phyloP scores from a whole-genome alignment of 495 filamentous ascomycete genomes.

The Mytilinidion resinicola region DNA sequence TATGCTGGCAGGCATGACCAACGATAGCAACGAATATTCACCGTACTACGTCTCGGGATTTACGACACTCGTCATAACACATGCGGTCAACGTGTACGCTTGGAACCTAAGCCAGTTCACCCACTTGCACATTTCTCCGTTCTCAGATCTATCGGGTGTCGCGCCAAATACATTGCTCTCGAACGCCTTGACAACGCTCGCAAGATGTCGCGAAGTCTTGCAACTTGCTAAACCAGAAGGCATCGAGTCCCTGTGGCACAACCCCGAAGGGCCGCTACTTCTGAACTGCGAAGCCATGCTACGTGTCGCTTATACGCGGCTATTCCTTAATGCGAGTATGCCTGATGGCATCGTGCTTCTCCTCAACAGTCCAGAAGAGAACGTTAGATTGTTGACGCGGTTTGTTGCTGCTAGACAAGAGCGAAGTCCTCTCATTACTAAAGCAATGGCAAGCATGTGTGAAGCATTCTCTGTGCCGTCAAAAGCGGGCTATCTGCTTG shows the following conservation, averaged over 20 bases:
- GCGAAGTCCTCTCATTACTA: constrained; percentile 3
- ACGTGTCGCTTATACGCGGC: constrained; percentile 10
- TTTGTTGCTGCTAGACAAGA: constrained; percentile 3
- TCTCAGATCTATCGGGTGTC: not conserved
- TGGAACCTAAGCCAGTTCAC: constrained; percentile 9
- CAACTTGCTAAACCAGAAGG: not conserved
- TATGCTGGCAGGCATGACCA: constrained; percentile 1
- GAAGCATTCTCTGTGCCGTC: constrained; percentile 5
- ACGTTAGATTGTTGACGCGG: not conserved
- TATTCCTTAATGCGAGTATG: constrained; percentile 3
- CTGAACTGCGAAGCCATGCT: constrained; percentile 19
- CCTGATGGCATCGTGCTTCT: constrained; percentile 11
- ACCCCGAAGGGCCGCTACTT: constrained; percentile 11
- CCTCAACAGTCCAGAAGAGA: constrained; percentile 5
- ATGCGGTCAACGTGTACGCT: constrained; percentile 14
- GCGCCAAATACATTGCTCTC: not conserved
- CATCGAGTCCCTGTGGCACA: not conserved
- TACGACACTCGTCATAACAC: constrained; percentile 13
- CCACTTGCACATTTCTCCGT: not conserved
- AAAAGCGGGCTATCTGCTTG: constrained; percentile 5
- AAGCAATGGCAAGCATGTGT: constrained; percentile 4
- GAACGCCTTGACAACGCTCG: constrained; percentile 4
- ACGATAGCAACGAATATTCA: not conserved
- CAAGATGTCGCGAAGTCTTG: constrained; percentile 5
- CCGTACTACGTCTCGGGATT: constrained; percentile 8